Base-by-base conservation (phyloP, 176 grass and related monocot genomes). In the Pharus latifolius region DNA sequence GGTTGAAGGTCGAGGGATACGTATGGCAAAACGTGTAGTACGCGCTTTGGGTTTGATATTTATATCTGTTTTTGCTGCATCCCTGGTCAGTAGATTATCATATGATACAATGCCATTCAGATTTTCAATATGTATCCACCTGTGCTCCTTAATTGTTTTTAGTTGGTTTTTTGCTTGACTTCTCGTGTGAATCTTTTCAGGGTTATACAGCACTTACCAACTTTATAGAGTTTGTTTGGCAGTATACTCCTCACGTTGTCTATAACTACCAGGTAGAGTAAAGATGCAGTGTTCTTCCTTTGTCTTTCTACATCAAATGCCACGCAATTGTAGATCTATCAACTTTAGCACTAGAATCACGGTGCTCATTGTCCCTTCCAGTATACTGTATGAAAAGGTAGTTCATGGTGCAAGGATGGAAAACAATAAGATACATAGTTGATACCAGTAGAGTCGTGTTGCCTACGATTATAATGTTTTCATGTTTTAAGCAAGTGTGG, bases 21-120 rank as follows among this genome's bases (percentile, higher is more conserved):
- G 87, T 32, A 99, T 99, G 95, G 95, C 90, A 69, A 99, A 99
- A 78, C 76, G 90, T 58, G 69, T 99, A 71, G 63, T 94, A 14
- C 86, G 95, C 2, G 88, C 90, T 72, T 83, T 99, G 66, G 78
- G 65, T 70, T 81, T 99, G 81, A 88, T 99, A 78, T 86, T 99
- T 64, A 78, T 84, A 56, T 99, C 84, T 85, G 84, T 99, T 31
- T 86, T 88, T 72, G 44, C 79, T 86, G 65, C 88, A 46, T 91
- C 95, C 18, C 65, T 85, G 71, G 83, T 96, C 47, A 33, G 65
- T 79, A 53, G 30, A 20, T 51, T 78, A 11, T 48, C 57, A 35
- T 54, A 45, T 16, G 32, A 53, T 56, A 22, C 27, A 17, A 5
- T 62, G 27, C 2, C 2, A 19, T 56, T 54, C 47, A 28, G 42